Evolutionary conservation across 306 rosid species (phyloP).

Genomic region (Myrica gale): DNA sequence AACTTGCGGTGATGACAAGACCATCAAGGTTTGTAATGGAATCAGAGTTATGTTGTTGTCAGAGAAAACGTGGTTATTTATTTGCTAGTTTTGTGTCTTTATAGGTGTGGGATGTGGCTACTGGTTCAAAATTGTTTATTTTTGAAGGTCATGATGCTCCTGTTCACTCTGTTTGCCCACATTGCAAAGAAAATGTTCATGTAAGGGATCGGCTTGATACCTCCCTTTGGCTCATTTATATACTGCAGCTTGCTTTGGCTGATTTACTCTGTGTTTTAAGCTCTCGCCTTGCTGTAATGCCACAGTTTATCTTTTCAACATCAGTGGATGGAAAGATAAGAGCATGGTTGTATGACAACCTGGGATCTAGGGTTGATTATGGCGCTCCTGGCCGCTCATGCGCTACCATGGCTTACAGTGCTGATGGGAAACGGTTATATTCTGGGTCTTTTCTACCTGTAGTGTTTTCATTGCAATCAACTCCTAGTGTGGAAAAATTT

Average conservation of each 20-base stretch:
- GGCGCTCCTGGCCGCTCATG: constrained; percentile 15
- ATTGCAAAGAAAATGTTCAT: constrained; percentile 16
- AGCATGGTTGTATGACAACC: constrained; percentile 24
- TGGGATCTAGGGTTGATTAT: constrained; percentile 21
- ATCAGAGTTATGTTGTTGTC: constrained; percentile 1
- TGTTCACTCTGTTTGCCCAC: constrained; percentile 30
- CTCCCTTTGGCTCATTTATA: background rate
- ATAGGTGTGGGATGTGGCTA: constrained; percentile 31
- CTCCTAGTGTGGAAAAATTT: background rate
- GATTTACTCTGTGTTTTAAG: constrained; percentile 23
- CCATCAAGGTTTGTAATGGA: constrained; percentile 50
- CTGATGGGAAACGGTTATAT: constrained; percentile 17
- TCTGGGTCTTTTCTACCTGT: background rate
- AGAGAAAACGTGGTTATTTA: constrained; percentile 4
- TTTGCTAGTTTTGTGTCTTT: background rate
- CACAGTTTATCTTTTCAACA: constrained; percentile 33
- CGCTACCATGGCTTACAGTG: constrained; percentile 26
- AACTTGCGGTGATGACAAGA: constrained; percentile 56
- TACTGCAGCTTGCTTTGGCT: constrained; percentile 7
- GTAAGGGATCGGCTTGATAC: constrained; percentile 27
- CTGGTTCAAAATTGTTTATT: constrained; percentile 17
- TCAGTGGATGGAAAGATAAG: constrained; percentile 29
- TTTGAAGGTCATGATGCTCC: constrained; percentile 33
- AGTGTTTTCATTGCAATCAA: background rate
- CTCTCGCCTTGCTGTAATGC: constrained; percentile 9